Evolutionary conservation across 164 flowering plant species (phyloP).

Genomic region (Warburgia ugandensis): DNA sequence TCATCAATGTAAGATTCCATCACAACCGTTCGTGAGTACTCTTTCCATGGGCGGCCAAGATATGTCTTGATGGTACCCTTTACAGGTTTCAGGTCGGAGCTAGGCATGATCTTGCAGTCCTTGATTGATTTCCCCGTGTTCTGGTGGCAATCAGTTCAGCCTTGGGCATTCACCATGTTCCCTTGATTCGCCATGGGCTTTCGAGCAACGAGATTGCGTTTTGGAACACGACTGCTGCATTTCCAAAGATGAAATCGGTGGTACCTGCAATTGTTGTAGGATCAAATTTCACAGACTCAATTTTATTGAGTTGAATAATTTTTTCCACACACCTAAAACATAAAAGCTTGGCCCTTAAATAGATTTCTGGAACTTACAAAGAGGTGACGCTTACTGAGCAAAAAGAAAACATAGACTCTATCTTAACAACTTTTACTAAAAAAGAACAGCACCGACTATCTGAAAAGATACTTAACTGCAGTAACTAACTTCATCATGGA

Average conservation of each 20-base stretch:
- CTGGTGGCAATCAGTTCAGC: slow-evolving; percentile 32
- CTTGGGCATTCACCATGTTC: slow-evolving; percentile 48
- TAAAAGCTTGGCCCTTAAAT: no score
- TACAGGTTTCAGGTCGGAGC: slow-evolving; percentile 31
- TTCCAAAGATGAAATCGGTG: slow-evolving; percentile 46
- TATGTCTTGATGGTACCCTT: slow-evolving; percentile 26
- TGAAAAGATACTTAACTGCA: no score
- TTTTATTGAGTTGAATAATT: no score
- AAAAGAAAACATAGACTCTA: no score
- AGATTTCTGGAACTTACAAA: no score
- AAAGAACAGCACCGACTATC: no score
- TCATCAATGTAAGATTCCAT: slow-evolving; percentile 35
- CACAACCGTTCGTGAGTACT: slow-evolving; percentile 35
- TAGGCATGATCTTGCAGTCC: slow-evolving; percentile 25
- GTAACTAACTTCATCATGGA: no score
- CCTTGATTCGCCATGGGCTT: slow-evolving; percentile 31
- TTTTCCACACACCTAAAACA: no score
- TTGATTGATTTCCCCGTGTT: slow-evolving; percentile 47
- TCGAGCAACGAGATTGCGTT: slow-evolving; percentile 29
- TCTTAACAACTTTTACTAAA: no score
- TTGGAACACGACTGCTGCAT: slow-evolving; percentile 42
- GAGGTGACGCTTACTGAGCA: no score
- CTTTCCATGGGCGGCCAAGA: slow-evolving; percentile 49
- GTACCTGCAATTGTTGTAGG: slow-evolving; percentile 48
- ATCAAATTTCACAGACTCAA: no score